These are phyloP conservation scores for Metschnikowia cubensis DNA, from an alignment of 805 yeast species.

Conservation along the genomic window DNA sequence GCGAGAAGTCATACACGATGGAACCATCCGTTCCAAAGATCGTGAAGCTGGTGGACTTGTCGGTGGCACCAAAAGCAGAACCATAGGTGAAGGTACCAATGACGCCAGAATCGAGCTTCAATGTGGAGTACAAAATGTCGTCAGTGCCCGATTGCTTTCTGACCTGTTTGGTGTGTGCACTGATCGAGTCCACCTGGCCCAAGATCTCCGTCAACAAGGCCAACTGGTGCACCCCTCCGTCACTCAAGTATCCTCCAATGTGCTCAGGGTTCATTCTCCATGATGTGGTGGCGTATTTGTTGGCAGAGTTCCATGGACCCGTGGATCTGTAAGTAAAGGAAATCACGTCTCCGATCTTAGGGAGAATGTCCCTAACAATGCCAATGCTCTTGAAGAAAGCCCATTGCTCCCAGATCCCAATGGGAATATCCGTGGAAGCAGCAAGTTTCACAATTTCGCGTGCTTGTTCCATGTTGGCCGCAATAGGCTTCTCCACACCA, in stretches of 20 bases:
- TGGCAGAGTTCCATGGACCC: slow-evolving; percentile 60
- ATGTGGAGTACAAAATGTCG: slow-evolving; percentile 72
- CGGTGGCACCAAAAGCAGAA: slow-evolving; percentile 80
- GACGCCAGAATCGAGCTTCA: slow-evolving; percentile 54
- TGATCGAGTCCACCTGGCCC: slow-evolving; percentile 66
- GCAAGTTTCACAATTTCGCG: slow-evolving; percentile 69
- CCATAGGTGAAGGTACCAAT: slow-evolving; percentile 88
- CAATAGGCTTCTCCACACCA: slow-evolving; percentile 85
- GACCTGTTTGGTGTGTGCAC: slow-evolving; percentile 75
- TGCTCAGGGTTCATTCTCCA: slow-evolving; percentile 94
- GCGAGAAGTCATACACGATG: slow-evolving; percentile 61
- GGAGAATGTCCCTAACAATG: slow-evolving; percentile 50
- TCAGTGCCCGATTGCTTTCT: slow-evolving; percentile 76
- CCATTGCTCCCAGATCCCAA: slow-evolving; percentile 85
- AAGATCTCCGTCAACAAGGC: slow-evolving; percentile 80
- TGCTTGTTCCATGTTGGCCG: slow-evolving; percentile 81
- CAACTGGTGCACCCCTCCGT: slow-evolving; percentile 95
- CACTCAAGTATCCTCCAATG: slow-evolving; percentile 87
- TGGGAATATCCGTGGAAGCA: slow-evolving; percentile 58
- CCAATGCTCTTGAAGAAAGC: slow-evolving; percentile 59
- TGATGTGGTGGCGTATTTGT: slow-evolving; percentile 61
- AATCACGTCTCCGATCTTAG: slow-evolving; percentile 67
- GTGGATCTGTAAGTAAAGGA: slow-evolving; percentile 72
- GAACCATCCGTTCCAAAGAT: slow-evolving; percentile 82
- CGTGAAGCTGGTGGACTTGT: slow-evolving; percentile 60